Evolutionary conservation across 192 early-diverging fungal genomes (phyloP).

Genomic region (Chytriomyces hyalinus): DNA sequence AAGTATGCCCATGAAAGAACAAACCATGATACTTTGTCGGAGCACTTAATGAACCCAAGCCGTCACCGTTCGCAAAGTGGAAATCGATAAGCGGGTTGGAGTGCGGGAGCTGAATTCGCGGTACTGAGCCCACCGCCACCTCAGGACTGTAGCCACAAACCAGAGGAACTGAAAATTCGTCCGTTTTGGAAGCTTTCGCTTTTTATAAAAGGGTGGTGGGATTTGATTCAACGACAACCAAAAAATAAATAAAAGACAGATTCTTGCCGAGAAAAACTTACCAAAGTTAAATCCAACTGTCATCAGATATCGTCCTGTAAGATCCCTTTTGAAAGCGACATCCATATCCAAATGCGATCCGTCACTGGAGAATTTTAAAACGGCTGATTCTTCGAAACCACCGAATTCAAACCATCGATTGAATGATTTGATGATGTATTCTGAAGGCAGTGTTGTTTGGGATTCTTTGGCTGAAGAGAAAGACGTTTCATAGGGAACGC

Average conservation of each 20-base stretch:
- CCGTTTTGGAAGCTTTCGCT: conserved; percentile 23
- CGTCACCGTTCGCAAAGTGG: not conserved
- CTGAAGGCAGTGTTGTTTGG: not conserved
- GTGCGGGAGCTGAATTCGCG: not conserved
- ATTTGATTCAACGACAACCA: too few species aligned
- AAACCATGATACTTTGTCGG: conserved; percentile 14
- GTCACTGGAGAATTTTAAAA: conserved; percentile 22
- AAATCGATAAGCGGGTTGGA: conserved; percentile 6
- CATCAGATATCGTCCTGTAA: not conserved
- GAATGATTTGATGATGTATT: not conserved
- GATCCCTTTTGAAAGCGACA: conserved; percentile 12
- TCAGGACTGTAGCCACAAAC: conserved; percentile 22
- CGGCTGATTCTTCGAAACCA: conserved; percentile 24
- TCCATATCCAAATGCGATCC: conserved; percentile 32
- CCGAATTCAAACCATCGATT: not conserved
- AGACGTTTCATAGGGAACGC: conserved; percentile 10
- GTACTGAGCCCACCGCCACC: not conserved
- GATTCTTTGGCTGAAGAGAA: not conserved
- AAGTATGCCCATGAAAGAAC: not conserved
- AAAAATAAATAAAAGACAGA: too few species aligned
- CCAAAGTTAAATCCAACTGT: conserved; percentile 18
- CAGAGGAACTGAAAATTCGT: conserved; percentile 5
- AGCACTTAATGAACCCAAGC: not conserved
- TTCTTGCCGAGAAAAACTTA: not conserved
- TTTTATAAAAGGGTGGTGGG: too few species aligned